Conservation (phyloP, 306 rosid species). For the Rosa rugosa region DNA sequence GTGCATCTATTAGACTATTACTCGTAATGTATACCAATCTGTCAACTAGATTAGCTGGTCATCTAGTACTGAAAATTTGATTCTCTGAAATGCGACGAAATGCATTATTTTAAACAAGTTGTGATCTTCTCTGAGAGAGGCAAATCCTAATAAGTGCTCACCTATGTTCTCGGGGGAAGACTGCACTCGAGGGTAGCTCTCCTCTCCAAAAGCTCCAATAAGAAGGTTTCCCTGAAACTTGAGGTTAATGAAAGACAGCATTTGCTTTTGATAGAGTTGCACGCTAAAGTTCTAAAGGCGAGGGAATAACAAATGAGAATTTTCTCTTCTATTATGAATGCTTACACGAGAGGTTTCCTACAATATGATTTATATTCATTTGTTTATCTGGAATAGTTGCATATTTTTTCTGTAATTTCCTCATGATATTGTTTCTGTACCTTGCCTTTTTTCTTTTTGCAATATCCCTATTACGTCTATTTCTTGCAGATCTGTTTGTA, state of each 20-base stretch:
- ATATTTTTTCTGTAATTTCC: not conserved
- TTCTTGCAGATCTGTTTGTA: not conserved
- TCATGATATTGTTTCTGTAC: not conserved
- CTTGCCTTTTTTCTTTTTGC: not conserved
- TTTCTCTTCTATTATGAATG: slow-evolving; percentile 1
- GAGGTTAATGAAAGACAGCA: not conserved
- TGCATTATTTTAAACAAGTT: not conserved
- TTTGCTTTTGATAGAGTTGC: slow-evolving; percentile 7
- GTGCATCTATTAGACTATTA: not conserved
- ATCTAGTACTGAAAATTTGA: not conserved
- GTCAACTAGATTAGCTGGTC: slow-evolving; percentile 1
- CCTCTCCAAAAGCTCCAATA: not conserved
- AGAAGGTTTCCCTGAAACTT: not conserved
- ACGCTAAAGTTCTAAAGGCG: not conserved
- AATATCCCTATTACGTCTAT: not conserved
- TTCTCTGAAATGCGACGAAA: not conserved
- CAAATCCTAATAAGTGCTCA: not conserved
- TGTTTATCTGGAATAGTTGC: not conserved
- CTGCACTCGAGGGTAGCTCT: not conserved
- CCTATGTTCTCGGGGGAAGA: not conserved
- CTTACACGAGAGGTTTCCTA: not conserved
- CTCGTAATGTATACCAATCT: not conserved
- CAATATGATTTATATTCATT: not conserved
- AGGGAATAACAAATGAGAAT: not conserved
- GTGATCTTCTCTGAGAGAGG: not conserved